phyloP scores from a whole-genome alignment of 2,329 filamentous ascomycete species.

The Penicillium paneum region DNA sequence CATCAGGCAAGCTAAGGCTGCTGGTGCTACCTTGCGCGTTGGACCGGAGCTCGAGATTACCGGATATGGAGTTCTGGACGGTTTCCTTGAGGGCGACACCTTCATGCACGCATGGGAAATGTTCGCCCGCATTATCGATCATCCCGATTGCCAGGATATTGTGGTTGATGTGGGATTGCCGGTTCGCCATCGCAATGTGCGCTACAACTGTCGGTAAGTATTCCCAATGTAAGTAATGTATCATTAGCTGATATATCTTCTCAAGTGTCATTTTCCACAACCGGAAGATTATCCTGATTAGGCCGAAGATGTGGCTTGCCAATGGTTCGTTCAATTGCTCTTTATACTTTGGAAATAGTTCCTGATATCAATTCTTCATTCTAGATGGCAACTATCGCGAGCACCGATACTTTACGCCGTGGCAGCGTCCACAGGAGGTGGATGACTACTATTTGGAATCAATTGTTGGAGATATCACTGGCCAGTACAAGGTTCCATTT shows the following conservation, averaged over 20 bases:
- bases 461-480: conserved; percentile 56
- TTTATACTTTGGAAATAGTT: not conserved
- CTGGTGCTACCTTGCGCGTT: conserved; percentile 60
- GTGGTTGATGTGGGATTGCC: conserved; percentile 44
- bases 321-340: conserved; percentile 44
- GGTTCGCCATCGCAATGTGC: conserved; percentile 59
- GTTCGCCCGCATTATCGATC: conserved; percentile 58
- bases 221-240: not conserved
- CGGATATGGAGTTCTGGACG: conserved; percentile 58
- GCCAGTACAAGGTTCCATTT: conserved; percentile 58
- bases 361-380: not conserved
- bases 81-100: conserved; percentile 59
- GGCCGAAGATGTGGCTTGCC: conserved; percentile 69
- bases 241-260: not conserved
- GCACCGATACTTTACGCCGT: conserved; percentile 62
- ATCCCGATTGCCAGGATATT: conserved; percentile 43
- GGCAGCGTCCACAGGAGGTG: conserved; percentile 54
- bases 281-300: conserved; percentile 66
- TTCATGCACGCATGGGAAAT: conserved; percentile 62
- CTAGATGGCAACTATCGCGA: conserved; percentile 62
- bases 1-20: conserved; percentile 58
- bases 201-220: conserved; percentile 59
- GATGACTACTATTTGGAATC: conserved; percentile 65
- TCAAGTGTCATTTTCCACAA: conserved; percentile 58
- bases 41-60: conserved; percentile 56